Percentiles rank a stretch among this genome's conserved stretches.
Conservation (phyloP, 2,329 filamentous ascomycete genomes). For the Xylariomycetidae sp. region DNA sequence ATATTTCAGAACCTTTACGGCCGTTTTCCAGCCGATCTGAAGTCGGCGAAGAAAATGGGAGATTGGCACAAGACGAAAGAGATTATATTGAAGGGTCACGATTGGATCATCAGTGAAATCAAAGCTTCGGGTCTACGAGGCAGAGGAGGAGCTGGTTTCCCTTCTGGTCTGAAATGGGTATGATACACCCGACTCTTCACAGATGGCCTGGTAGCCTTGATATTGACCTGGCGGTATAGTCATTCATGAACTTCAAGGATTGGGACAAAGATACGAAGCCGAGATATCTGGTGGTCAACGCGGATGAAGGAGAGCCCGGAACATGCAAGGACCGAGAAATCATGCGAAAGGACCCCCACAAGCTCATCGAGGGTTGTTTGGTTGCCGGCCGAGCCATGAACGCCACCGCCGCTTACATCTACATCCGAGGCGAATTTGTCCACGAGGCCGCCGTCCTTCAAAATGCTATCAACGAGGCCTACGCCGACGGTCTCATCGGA, state of each 20-base stretch:
- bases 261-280: slow-evolving; percentile 98
- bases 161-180: slow-evolving; percentile 98
- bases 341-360: slow-evolving; percentile 99
- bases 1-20: slow-evolving; percentile 99
- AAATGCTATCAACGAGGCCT: slow-evolving; percentile 95
- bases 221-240: slow-evolving; percentile 47
- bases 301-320: slow-evolving; percentile 96
- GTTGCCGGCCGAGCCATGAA: slow-evolving; percentile 98
- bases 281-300: slow-evolving; percentile 95
- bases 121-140: slow-evolving; percentile 95
- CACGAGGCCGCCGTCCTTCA: slow-evolving; percentile 92
- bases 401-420: slow-evolving; percentile 96
- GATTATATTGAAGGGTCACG: slow-evolving; percentile 92
- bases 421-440: slow-evolving; percentile 98
- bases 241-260: slow-evolving; percentile 99
- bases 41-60: slow-evolving; percentile 94
- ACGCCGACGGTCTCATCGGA: slow-evolving; percentile 88
- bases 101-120: slow-evolving; percentile 97
- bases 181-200: slow-evolving; percentile 5
- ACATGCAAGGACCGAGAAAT: slow-evolving; percentile 99
- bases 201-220: not conserved
- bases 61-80: slow-evolving; percentile 99
- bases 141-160: slow-evolving; percentile 95
- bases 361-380: slow-evolving; percentile 95
- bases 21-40: slow-evolving; percentile 84